Percentiles rank a stretch among this genome's conserved stretches.
Conservation (phyloP, 2,329 filamentous ascomycete genomes). For the Ophiostoma perfectum region DNA sequence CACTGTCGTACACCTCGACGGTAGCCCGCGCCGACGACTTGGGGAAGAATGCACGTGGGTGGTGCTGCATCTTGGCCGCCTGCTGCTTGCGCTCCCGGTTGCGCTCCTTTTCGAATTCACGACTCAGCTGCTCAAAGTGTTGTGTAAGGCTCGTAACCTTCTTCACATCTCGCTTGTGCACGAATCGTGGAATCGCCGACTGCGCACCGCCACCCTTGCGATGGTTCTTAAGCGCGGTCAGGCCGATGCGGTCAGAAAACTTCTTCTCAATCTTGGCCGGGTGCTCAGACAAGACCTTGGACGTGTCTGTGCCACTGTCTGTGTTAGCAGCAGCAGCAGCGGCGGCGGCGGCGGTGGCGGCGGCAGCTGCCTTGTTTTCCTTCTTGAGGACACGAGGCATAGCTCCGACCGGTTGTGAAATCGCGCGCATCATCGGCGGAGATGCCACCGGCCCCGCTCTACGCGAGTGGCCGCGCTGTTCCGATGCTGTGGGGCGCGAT, state of each 20-base stretch:
- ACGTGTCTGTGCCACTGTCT: neutral
- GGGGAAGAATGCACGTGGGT: constrained; percentile 73
- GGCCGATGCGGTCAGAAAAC: constrained; percentile 64
- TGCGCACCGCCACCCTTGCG: constrained; percentile 43
- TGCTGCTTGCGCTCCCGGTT: constrained; percentile 77
- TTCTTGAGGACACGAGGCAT: constrained; percentile 44
- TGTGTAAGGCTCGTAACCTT: constrained; percentile 88
- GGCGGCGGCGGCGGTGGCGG: neutral
- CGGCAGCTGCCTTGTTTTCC: constrained; percentile 34
- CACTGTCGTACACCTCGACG: constrained; percentile 91
- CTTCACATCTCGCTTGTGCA: constrained; percentile 66
- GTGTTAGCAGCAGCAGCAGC: neutral
- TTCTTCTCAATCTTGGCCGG: constrained; percentile 57
- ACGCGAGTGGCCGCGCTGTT: constrained; percentile 34
- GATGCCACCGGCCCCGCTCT: constrained; percentile 44
- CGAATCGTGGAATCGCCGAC: constrained; percentile 86
- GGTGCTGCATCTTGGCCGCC: constrained; percentile 64
- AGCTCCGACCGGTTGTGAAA: constrained; percentile 47
- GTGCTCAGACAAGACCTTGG: constrained; percentile 21
- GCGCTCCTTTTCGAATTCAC: constrained; percentile 93
- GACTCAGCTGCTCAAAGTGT: constrained; percentile 93
- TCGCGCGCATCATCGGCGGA: constrained; percentile 49
- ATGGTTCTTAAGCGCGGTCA: constrained; percentile 58
- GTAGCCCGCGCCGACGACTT: constrained; percentile 91
- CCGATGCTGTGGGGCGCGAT: neutral